Evolutionary conservation across 2,329 filamentous ascomycete species (phyloP), one percentile per base, ranked within the genome.

Genomic region (Cladophialophora bantiana): DNA sequence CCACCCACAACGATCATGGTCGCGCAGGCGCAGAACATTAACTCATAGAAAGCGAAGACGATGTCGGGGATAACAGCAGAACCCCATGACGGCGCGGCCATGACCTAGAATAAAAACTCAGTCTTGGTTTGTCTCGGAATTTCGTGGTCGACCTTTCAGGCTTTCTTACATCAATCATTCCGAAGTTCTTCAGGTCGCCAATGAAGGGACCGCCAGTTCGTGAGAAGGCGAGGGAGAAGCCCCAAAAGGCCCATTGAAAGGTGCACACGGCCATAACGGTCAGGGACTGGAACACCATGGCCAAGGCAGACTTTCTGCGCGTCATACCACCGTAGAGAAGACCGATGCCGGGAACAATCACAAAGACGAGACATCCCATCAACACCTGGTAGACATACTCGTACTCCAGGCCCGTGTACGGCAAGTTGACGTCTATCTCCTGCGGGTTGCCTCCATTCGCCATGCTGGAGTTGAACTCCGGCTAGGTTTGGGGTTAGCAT

Each of bases 301-400:
- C 79, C 34, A 90, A 79, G 5, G 87, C 84, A 13, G 86, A 88
- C 77, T 89, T 90, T 70, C 87, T 81, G 38, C 86, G 83, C 4
- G 87, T 83, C 34, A 90, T 82, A 62, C 88, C 88, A 64, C 86
- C 85, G 76, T 90, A 90, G 0, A 90, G 78, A 7, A 90, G 81
- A 56, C 87, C 88, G 70, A 90, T 87, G 20, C 87, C 88, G 0
- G 88, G 88, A 64, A 89, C 88, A 74, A 90, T 90, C 59, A 89
- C 77, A 83, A 86, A 90, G 62, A 89, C 87, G 62, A 90, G 81
- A 75, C 85, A 87, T 13, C 79, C 81, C 74, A 86, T 88, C 71
- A 87, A 80, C 62, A 86, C 75, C 56, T 87, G 80, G 73, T 88
- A 90, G 45, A 83, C 82, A 75, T 89, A 88, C 73, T 89, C 83